Conservation (phyloP, 371 early-diverging fungal species). For the Mortierella sp. region DNA sequence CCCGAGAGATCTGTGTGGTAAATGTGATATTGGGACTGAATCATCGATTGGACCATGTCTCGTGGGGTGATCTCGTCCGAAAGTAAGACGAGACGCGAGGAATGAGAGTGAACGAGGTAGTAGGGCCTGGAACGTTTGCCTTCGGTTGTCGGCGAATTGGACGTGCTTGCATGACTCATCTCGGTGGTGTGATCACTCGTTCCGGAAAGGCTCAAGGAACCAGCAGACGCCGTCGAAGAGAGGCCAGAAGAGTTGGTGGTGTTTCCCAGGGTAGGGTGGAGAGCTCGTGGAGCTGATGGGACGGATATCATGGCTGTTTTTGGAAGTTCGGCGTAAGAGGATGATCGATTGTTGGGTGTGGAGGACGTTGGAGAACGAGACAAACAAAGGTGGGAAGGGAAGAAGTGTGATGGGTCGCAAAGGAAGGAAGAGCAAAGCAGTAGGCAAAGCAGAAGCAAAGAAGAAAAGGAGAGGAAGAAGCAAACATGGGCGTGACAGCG, state of each 20-base stretch:
- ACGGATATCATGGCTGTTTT: constrained; percentile 29
- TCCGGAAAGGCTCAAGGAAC: not conserved
- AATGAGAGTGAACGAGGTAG: constrained; percentile 37
- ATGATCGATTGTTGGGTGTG: not conserved
- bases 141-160: not conserved
- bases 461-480: not conserved
- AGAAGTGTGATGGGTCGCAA: not conserved
- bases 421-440: not conserved
- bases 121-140: constrained; percentile 21
- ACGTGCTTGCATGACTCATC: not conserved
- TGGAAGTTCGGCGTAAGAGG: not conserved
- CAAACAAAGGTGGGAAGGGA: not conserved
- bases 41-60: constrained; percentile 46
- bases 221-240: constrained; percentile 1
- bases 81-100: constrained; percentile 33
- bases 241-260: not conserved
- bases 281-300: constrained; percentile 25
- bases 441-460: not conserved
- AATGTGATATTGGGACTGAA: constrained; percentile 47
- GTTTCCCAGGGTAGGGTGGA: constrained; percentile 17
- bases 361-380: not conserved
- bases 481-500: not conserved
- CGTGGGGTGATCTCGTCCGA: constrained; percentile 37
- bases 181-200: not conserved
- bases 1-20: constrained; percentile 50